Percentiles rank a stretch among this genome's conserved stretches.
These are phyloP conservation scores for Theileria sp. DNA, from an alignment of 169 alveolate genomes.

Conservation along the genomic window DNA sequence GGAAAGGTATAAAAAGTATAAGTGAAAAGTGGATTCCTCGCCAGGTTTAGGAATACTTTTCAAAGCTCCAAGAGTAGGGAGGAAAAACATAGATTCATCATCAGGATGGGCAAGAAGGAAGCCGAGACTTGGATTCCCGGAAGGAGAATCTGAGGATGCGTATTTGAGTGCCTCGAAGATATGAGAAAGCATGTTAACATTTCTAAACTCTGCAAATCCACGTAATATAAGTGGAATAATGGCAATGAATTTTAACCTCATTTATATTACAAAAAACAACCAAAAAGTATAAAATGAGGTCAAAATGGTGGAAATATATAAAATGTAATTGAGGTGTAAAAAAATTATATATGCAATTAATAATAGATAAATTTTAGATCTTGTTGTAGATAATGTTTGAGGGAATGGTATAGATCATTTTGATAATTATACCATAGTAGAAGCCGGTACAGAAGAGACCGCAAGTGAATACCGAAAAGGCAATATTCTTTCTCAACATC, in stretches of 20 bases:
- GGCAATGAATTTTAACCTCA: background rate
- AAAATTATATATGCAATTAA: background rate
- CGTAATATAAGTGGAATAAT: background rate
- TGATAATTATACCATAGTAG: constrained; percentile 25
- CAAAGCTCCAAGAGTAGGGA: constrained; percentile 80
- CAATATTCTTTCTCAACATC: constrained; percentile 17
- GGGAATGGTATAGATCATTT: constrained; percentile 15
- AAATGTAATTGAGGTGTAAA: background rate
- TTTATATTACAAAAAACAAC: background rate
- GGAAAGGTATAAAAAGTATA: constrained; percentile 53
- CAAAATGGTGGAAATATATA: background rate
- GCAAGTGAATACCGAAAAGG: constrained; percentile 11
- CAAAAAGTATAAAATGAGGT: background rate
- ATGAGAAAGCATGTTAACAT: background rate
- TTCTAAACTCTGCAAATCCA: background rate
- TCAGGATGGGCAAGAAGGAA: constrained; percentile 90
- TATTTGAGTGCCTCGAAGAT: constrained; percentile 6
- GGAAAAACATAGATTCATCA: constrained; percentile 91
- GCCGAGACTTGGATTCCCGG: constrained; percentile 18
- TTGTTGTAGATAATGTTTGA: constrained; percentile 16
- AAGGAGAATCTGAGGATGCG: background rate
- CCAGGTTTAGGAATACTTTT: background rate
- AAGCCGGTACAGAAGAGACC: constrained; percentile 24
- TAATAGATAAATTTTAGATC: background rate
- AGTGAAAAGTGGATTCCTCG: background rate